A percentile compares a stretch with the other conserved stretches of the same genome.
Conservation (phyloP, 768 basidiomycete species). For the Amanita exitialis region DNA sequence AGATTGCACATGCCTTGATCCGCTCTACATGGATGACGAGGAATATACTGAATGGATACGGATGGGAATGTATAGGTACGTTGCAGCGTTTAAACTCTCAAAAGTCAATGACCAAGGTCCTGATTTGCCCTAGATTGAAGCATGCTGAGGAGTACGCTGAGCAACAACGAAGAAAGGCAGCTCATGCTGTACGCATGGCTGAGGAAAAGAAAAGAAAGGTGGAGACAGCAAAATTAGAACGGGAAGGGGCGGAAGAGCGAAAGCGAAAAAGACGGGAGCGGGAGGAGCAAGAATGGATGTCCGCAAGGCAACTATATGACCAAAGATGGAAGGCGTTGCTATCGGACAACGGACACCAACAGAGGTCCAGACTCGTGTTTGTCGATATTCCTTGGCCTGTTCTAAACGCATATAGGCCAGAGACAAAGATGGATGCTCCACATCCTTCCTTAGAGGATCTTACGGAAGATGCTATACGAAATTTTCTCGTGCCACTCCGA, state of each 20-base stretch:
- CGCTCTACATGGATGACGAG: constrained; percentile 64
- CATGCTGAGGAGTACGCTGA: constrained; percentile 62
- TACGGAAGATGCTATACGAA: constrained; percentile 41
- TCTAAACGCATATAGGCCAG: constrained; percentile 20
- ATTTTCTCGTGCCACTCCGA: constrained; percentile 39
- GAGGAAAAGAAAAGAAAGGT: constrained; percentile 43
- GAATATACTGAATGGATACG: constrained; percentile 86
- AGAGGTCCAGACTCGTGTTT: constrained; percentile 26
- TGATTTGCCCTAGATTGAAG: constrained; percentile 36
- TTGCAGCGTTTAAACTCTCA: neutral
- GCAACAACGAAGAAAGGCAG: constrained; percentile 43
- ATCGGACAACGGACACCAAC: constrained; percentile 14
- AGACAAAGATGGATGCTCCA: constrained; percentile 1
- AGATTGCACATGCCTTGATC: constrained; percentile 32
- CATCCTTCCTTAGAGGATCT: constrained; percentile 33
- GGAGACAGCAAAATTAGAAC: constrained; percentile 43
- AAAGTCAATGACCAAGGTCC: neutral
- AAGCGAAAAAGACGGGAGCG: constrained; percentile 36
- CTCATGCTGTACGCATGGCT: constrained; percentile 39
- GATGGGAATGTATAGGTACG: constrained; percentile 75
- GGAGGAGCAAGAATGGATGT: constrained; percentile 30
- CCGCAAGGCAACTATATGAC: constrained; percentile 46
- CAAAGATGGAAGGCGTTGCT: constrained; percentile 45
- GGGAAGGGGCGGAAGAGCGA: constrained; percentile 41
- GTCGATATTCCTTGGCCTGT: constrained; percentile 72